Evolutionary conservation across 2,329 filamentous ascomycete species (phyloP).

Genomic region (Neofusicoccum sp.): DNA sequence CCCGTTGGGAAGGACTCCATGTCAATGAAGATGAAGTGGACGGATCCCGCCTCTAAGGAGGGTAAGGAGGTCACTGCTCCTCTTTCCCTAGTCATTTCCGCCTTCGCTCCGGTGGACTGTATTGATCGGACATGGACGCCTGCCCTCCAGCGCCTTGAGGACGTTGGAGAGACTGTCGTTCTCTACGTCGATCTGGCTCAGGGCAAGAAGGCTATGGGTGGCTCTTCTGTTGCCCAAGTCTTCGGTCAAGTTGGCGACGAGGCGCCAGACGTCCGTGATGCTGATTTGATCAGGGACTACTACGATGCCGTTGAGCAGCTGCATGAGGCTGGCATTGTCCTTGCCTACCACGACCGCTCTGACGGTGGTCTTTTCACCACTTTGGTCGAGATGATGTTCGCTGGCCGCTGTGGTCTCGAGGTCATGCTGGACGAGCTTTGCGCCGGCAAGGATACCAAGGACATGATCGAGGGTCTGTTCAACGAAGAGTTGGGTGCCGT

Average conservation of each 20-base stretch:
- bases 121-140: slow-evolving; percentile 92
- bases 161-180: slow-evolving; percentile 84
- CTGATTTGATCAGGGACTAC: slow-evolving; percentile 79
- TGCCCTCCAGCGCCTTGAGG: slow-evolving; percentile 75
- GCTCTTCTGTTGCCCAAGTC: slow-evolving; percentile 86
- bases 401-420: slow-evolving; percentile 83
- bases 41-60: slow-evolving; percentile 63
- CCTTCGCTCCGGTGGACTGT: slow-evolving; percentile 81
- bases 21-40: slow-evolving; percentile 98
- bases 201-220: slow-evolving; percentile 78
- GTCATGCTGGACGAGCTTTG: slow-evolving; percentile 75
- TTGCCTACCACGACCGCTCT: slow-evolving; percentile 92
- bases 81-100: slow-evolving; percentile 85
- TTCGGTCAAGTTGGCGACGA: slow-evolving; percentile 83
- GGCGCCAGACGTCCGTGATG: slow-evolving; percentile 76
- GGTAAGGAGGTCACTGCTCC: slow-evolving; percentile 87
- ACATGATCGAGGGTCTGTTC: slow-evolving; percentile 78
- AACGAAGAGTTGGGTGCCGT: slow-evolving; percentile 95
- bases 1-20: slow-evolving; percentile 98
- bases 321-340: slow-evolving; percentile 68
- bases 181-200: slow-evolving; percentile 88
- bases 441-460: slow-evolving; percentile 59
- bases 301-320: slow-evolving; percentile 78
- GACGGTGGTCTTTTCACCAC: slow-evolving; percentile 92
- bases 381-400: slow-evolving; percentile 96